These are phyloP conservation scores for Globisporangium cylindrosporum DNA, from an alignment of 352 stramenopile species.

Conservation along the genomic window DNA sequence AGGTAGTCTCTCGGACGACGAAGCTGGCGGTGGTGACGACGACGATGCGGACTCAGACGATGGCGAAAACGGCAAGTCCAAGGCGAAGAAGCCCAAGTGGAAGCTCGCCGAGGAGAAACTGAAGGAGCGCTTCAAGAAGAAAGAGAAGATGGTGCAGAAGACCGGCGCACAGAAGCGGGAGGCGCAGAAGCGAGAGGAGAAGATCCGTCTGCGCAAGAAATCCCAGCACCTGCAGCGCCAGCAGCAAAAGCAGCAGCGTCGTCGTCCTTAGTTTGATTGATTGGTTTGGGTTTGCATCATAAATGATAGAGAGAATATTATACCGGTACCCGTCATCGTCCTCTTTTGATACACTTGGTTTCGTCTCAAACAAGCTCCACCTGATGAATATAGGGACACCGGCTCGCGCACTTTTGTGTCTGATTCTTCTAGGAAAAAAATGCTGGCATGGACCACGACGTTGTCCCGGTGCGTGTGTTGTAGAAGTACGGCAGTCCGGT, in stretches of 20 bases:
- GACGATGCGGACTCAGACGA: conserved; percentile 22
- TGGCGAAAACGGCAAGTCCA: conserved; percentile 17
- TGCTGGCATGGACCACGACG: conserved; percentile 46
- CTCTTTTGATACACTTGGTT: not conserved
- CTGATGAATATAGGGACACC: too few species aligned
- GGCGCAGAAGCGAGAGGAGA: conserved; percentile 72
- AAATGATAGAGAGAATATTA: conserved; percentile 23
- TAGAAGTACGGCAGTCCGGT: conserved; percentile 49
- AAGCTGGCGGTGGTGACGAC: conserved; percentile 26
- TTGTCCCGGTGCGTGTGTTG: conserved; percentile 52
- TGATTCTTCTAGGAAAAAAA: conserved; percentile 26
- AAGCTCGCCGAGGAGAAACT: conserved; percentile 59
- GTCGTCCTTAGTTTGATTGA: conserved; percentile 19
- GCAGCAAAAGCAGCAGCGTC: conserved; percentile 48
- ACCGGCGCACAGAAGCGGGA: conserved; percentile 72
- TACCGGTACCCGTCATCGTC: conserved; percentile 7
- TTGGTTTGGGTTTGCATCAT: not conserved
- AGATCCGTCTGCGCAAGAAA: conserved; percentile 83
- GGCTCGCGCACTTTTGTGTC: not conserved
- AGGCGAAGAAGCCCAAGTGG: conserved; percentile 59
- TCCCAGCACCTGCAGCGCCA: conserved; percentile 61
- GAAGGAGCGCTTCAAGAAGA: conserved; percentile 85
- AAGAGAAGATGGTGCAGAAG: conserved; percentile 69
- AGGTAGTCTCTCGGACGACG: conserved; percentile 33
- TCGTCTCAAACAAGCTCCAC: not conserved